phyloP scores from a whole-genome alignment of 2,329 filamentous ascomycete species.

The Atkinsonella hypoxylon region DNA sequence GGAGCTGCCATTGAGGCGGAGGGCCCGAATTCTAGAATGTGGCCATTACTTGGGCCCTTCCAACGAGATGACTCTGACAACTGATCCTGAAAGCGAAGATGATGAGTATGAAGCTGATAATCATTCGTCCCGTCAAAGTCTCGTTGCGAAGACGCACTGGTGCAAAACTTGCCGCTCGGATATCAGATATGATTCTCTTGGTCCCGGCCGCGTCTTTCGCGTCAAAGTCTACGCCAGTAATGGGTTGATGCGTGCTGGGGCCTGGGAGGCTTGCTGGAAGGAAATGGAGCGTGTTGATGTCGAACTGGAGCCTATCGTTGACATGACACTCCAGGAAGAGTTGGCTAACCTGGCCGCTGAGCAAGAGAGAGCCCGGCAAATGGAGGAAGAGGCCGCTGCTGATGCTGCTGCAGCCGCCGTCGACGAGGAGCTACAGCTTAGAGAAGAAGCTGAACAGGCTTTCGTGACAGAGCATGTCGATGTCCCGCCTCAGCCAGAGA shows the following conservation, averaged over 20 bases:
- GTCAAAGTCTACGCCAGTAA: conserved; percentile 92
- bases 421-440: conserved; percentile 10
- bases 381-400: conserved; percentile 13
- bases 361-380: conserved; percentile 28
- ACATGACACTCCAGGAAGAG: conserved; percentile 43
- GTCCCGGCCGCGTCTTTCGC: conserved; percentile 49
- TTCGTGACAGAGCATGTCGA: conserved; percentile 9
- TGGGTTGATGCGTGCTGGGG: conserved; percentile 80
- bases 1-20: conserved; percentile 50
- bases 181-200: conserved; percentile 42
- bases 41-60: conserved; percentile 61
- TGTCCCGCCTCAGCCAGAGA: conserved; percentile 9
- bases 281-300: conserved; percentile 99
- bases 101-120: conserved; percentile 27
- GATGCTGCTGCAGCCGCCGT: conserved; percentile 8
- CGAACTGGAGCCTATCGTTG: conserved; percentile 68
- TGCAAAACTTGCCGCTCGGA: conserved; percentile 43
- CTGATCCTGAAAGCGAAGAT: conserved; percentile 35
- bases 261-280: conserved; percentile 88
- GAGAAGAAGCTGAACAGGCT: conserved; percentile 14
- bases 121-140: conserved; percentile 12
- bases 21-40: conserved; percentile 61
- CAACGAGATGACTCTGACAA: conserved; percentile 32
- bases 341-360: conserved; percentile 43
- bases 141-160: conserved; percentile 35